A percentile compares a stretch with the other conserved stretches of the same genome.
These are phyloP conservation scores for Leersia perrieri DNA, from an alignment of 176 grass and related monocot genomes.

Conservation along the genomic window DNA sequence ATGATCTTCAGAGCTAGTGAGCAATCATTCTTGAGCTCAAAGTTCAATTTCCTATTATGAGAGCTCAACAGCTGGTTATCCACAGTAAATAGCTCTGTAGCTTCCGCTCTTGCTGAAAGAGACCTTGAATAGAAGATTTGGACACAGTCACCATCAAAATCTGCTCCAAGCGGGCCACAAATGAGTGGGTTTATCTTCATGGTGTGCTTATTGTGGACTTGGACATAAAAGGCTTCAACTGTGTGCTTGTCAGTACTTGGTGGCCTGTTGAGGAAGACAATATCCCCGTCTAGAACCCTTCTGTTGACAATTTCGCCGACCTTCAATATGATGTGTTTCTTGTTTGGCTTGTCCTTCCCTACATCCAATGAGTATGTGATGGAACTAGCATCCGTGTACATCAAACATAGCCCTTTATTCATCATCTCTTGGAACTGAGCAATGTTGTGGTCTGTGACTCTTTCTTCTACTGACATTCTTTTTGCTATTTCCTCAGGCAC, in stretches of 20 bases:
- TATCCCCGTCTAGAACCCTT: slow-evolving; percentile 51
- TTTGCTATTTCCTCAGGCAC: slow-evolving; percentile 58
- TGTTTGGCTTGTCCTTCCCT: slow-evolving; percentile 22
- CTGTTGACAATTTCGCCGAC: slow-evolving; percentile 56
- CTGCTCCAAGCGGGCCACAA: slow-evolving; percentile 64
- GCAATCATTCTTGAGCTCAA: slow-evolving; percentile 58
- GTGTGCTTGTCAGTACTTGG: slow-evolving; percentile 67
- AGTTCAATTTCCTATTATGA: slow-evolving; percentile 57
- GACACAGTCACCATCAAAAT: slow-evolving; percentile 71
- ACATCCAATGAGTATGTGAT: slow-evolving; percentile 42
- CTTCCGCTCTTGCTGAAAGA: slow-evolving; percentile 59
- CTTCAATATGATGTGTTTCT: slow-evolving; percentile 40
- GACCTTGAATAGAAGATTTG: slow-evolving; percentile 74
- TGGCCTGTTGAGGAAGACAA: slow-evolving; percentile 63
- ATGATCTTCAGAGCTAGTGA: slow-evolving; percentile 56
- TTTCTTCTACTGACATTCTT: slow-evolving; percentile 55
- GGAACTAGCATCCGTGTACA: slow-evolving; percentile 46
- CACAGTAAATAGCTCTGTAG: slow-evolving; percentile 50
- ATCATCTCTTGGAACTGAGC: slow-evolving; percentile 44
- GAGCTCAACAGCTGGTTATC: slow-evolving; percentile 65
- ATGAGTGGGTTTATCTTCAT: slow-evolving; percentile 74
- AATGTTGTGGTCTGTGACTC: slow-evolving; percentile 50
- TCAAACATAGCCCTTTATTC: slow-evolving; percentile 47
- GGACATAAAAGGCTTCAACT: slow-evolving; percentile 53
- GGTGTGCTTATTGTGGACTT: slow-evolving; percentile 47